A percentile compares a stretch with the other conserved stretches of the same genome.
phyloP scores from a whole-genome alignment of 2,329 filamentous ascomycete genomes.

The Pyrenophora teres region DNA sequence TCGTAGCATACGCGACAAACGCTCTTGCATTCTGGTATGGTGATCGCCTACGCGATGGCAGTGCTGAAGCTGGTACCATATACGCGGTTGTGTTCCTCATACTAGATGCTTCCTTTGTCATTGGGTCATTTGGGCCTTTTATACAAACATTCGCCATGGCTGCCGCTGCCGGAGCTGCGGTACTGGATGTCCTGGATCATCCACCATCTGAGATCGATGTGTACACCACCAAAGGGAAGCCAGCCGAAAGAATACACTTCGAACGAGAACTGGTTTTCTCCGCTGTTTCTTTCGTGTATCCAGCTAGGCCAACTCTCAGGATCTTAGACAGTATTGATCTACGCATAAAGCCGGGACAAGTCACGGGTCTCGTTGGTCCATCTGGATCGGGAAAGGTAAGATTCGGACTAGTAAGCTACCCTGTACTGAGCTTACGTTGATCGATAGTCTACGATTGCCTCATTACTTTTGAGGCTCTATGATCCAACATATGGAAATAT shows the following conservation, averaged over 20 bases:
- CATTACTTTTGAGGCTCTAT: constrained; percentile 50
- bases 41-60: constrained; percentile 31
- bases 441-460: constrained; percentile 52
- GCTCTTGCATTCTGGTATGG: constrained; percentile 55
- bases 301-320: constrained; percentile 49
- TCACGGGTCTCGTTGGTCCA: constrained; percentile 53
- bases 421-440: neutral
- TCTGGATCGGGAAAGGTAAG: constrained; percentile 43
- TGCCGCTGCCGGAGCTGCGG: constrained; percentile 55
- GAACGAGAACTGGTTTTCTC: constrained; percentile 43
- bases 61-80: constrained; percentile 55
- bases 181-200: constrained; percentile 53
- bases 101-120: constrained; percentile 66
- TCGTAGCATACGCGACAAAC: constrained; percentile 53
- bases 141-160: constrained; percentile 62
- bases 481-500: constrained; percentile 38
- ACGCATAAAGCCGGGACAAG: constrained; percentile 45
- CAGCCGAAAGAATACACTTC: constrained; percentile 25
- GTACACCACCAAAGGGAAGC: constrained; percentile 38
- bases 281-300: constrained; percentile 52
- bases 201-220: constrained; percentile 47
- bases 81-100: constrained; percentile 70
- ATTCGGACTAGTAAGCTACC: neutral
- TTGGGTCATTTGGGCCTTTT: constrained; percentile 67
- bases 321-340: constrained; percentile 48